Evolutionary conservation across 2,329 filamentous ascomycete species (phyloP), one percentile per base, ranked within the genome.

Genomic region (Aspergillus pseudoglaucus): DNA sequence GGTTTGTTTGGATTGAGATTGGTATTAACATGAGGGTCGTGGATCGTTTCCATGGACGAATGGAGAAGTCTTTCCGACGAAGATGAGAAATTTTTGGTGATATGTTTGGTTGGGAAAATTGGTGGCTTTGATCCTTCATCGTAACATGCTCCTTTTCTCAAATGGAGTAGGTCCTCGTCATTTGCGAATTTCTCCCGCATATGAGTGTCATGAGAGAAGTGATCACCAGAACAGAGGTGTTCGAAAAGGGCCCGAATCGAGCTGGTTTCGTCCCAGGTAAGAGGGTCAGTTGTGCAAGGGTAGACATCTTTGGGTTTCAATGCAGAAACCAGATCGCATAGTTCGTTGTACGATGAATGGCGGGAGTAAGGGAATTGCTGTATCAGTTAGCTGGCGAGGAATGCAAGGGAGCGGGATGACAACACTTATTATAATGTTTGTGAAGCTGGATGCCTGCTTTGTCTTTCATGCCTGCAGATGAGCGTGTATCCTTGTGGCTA

Each of bases 291-390:
- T 0, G 89, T 95, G 60, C 90, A 95, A 0, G 90, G 89, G 73
- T 85, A 87, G 2, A 96, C 74, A 57, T 96, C 89, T 41, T 71
- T 80, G 0, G 90, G 90, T 23, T 72, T 78, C 57, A 96, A 87
- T 0, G 75, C 73, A 3, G 73, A 63, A 1, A 95, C 75, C 1
- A 96, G 70, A 46, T 82, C 69, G 53, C 88, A 85, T 2, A 95
- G 77, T 63, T 96, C 91, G 0, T 75, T 72, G 51, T 93, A 91
- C 0, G 88, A 95, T 0, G 91, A 94, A 65, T 97, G 91, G 1
- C 91, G 80, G 0, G 91, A 91, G 61, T 90, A 96, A 0, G 90
- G 88, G 55, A 95, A 96, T 17, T 71, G 75, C 72, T 71, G 40
- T 30, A 12, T n/a, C 3, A 9, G 35, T 58, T 42, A 60, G 55